phyloP scores from a whole-genome alignment of 345 rosid genomes.

The Theobroma cacao region DNA sequence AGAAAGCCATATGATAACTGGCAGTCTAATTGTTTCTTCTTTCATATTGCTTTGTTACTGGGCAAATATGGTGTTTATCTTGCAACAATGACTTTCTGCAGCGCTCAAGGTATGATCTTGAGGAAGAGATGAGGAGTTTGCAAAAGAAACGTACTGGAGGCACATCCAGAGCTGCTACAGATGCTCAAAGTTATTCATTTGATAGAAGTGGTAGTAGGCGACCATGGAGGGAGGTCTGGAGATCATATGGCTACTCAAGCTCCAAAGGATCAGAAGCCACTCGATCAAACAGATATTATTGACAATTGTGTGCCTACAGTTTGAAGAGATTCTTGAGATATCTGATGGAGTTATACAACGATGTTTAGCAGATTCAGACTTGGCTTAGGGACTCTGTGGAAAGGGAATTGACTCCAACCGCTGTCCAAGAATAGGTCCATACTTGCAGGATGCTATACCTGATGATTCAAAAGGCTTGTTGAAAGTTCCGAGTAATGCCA shows the following conservation, averaged over 20 bases:
- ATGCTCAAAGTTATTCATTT: constrained; percentile 46
- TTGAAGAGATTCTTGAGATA: constrained; percentile 1
- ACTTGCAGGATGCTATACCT: not conserved
- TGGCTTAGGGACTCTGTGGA: not conserved
- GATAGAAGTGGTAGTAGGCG: constrained; percentile 46
- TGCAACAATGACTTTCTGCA: constrained; percentile 27
- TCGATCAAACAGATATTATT: constrained; percentile 44
- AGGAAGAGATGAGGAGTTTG: constrained; percentile 67
- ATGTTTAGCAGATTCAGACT: not conserved
- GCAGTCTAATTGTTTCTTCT: not conserved
- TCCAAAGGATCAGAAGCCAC: constrained; percentile 36
- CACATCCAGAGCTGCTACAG: constrained; percentile 44
- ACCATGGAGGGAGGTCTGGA: constrained; percentile 50
- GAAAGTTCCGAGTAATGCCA: not conserved
- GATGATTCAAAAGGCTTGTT: not conserved
- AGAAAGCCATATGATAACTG: not conserved
- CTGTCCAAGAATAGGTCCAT: not conserved
- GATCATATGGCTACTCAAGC: constrained; percentile 35
- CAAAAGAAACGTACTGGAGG: constrained; percentile 61
- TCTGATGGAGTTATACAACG: constrained; percentile 5
- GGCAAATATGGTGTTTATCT: not conserved
- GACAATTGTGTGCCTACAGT: constrained; percentile 19
- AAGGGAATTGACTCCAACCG: not conserved
- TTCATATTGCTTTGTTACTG: not conserved
- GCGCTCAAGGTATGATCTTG: constrained; percentile 79